Percentiles rank a stretch among this genome's conserved stretches.
Evolutionary conservation across 352 stramenopile genomes (phyloP).

Genomic region (Globisporangium lucens): DNA sequence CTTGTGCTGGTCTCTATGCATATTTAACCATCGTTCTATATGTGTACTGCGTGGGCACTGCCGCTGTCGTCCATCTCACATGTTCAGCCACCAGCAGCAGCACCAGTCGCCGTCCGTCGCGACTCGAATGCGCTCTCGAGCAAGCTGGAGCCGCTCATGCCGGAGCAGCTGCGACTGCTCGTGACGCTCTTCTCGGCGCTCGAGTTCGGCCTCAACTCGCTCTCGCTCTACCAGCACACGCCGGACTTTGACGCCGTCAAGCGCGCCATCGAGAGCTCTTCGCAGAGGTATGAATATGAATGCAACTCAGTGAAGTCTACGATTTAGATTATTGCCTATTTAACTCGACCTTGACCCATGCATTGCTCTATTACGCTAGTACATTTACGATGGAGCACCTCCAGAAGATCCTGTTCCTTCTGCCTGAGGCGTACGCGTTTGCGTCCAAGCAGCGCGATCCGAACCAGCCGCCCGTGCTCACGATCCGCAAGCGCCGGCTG

Average conservation of each 20-base stretch:
- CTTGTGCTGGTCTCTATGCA: no score
- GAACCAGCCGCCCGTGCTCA: slow-evolving; percentile 39
- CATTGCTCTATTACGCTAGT: slow-evolving; percentile 10
- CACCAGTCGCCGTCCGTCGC: not conserved
- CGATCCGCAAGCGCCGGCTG: slow-evolving; percentile 50
- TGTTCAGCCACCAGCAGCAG: not conserved
- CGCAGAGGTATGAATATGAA: slow-evolving; percentile 31
- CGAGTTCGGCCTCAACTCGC: slow-evolving; percentile 65
- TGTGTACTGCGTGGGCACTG: not conserved
- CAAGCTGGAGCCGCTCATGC: slow-evolving; percentile 37
- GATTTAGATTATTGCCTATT: no score
- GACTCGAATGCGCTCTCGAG: not conserved
- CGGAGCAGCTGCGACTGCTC: slow-evolving; percentile 40
- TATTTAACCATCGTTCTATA: not conserved
- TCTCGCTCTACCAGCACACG: slow-evolving; percentile 72
- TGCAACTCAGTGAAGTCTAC: no score
- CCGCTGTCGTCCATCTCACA: not conserved
- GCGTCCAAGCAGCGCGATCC: slow-evolving; percentile 41
- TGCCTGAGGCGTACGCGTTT: slow-evolving; percentile 48
- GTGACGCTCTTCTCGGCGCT: slow-evolving; percentile 61
- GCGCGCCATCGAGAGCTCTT: slow-evolving; percentile 64
- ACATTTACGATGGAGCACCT: slow-evolving; percentile 49
- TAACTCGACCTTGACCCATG: not conserved
- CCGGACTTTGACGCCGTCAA: slow-evolving; percentile 62
- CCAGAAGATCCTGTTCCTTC: slow-evolving; percentile 52